Conservation (phyloP, 1,284 basidiomycete species). For the Pterulicium gracile region DNA sequence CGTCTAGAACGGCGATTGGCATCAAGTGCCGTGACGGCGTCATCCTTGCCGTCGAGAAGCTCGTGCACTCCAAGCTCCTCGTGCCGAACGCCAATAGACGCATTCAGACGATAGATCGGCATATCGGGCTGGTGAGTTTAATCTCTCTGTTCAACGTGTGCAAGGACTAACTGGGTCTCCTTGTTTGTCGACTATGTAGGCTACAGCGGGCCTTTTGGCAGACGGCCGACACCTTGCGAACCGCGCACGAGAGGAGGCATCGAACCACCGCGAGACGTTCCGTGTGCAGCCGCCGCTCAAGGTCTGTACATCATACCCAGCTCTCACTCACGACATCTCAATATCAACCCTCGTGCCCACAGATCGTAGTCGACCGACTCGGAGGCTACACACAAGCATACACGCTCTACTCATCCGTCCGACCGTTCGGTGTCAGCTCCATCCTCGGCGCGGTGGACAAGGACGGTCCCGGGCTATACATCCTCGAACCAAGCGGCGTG, state of each 20-base stretch:
- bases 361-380: conserved; percentile 80
- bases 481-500: conserved; percentile 93
- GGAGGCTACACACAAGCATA: conserved; percentile 90
- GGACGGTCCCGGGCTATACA: conserved; percentile 79
- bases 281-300: conserved; percentile 73
- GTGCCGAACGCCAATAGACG: conserved; percentile 90
- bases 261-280: conserved; percentile 69
- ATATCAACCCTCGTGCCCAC: too few species aligned
- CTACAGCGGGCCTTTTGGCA: conserved; percentile 88
- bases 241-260: conserved; percentile 79
- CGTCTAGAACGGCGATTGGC: conserved; percentile 75
- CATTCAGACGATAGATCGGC: conserved; percentile 89
- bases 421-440: conserved; percentile 93
- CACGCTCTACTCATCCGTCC: conserved; percentile 96
- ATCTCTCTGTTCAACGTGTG: background rate
- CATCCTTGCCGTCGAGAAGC: conserved; percentile 93
- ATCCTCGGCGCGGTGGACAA: conserved; percentile 89
- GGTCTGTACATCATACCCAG: conserved; percentile 32
- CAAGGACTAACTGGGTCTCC: background rate
- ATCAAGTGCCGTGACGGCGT: conserved; percentile 91
- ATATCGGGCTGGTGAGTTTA: conserved; percentile 75
- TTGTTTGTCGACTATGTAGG: conserved; percentile 31
- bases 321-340: conserved; percentile 1
- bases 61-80: conserved; percentile 94
- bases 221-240: conserved; percentile 89